Conservation (phyloP, 148 eudicot species). For the Hydrangea macrophylla region DNA sequence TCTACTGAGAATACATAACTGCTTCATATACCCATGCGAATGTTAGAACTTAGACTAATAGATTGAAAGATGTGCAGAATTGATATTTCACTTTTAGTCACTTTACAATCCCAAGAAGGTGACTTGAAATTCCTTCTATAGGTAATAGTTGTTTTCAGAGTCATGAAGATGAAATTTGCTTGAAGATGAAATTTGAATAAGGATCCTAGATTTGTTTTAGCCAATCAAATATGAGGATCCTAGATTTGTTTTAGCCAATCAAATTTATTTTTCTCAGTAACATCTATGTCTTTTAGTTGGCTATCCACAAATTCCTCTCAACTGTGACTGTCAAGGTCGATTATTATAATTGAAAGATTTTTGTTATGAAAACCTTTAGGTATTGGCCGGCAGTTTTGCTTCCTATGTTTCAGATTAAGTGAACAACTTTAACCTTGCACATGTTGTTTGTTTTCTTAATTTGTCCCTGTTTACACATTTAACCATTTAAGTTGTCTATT, state of each 20-base stretch:
- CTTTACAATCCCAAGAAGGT: neutral
- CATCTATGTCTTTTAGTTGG: neutral
- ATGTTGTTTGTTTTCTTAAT: neutral
- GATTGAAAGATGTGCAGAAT: neutral
- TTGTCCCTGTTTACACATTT: neutral
- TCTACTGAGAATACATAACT: neutral
- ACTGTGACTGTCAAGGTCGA: neutral
- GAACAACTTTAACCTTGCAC: neutral
- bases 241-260: too few species aligned
- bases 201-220: neutral
- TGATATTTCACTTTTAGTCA: neutral
- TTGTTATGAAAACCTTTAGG: neutral
- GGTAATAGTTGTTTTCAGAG: neutral
- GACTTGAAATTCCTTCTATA: neutral
- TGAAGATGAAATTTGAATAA: neutral
- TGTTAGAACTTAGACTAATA: neutral
- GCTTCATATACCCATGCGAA: neutral
- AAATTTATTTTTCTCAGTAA: neutral
- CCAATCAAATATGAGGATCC: neutral
- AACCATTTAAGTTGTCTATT: conserved; percentile 10
- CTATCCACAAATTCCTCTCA: neutral
- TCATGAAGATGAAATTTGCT: too few species aligned
- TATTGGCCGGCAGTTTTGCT: neutral
- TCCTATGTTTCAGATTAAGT: neutral
- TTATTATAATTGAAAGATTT: neutral